These are phyloP conservation scores for Entomophthora muscae DNA, from an alignment of 371 early-diverging fungal species.

Conservation along the genomic window DNA sequence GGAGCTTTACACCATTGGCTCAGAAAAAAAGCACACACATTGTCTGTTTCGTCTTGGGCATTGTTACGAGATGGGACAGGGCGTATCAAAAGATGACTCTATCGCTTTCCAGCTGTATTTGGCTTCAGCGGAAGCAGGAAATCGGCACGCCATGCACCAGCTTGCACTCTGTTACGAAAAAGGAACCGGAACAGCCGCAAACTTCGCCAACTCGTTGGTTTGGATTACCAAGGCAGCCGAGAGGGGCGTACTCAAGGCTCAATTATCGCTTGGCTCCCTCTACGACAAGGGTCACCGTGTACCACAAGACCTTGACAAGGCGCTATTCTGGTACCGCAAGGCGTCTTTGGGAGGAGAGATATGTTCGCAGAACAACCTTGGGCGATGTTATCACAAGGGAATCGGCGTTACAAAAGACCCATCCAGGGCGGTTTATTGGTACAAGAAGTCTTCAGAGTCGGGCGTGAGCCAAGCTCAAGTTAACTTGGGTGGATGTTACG, in stretches of 20 bases:
- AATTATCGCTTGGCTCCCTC: constrained; percentile 52
- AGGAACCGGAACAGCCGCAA: constrained; percentile 42
- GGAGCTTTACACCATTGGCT: constrained; percentile 36
- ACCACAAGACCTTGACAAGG: constrained; percentile 24
- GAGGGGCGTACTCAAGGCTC: constrained; percentile 49
- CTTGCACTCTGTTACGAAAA: constrained; percentile 58
- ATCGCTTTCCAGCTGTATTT: constrained; percentile 46
- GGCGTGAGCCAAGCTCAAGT: constrained; percentile 71
- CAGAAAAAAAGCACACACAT: constrained; percentile 32
- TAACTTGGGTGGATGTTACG: constrained; percentile 72
- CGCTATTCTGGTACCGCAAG: constrained; percentile 42
- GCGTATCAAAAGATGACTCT: constrained; percentile 20
- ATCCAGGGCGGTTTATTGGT: constrained; percentile 54
- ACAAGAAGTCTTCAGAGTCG: constrained; percentile 50
- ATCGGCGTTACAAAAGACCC: constrained; percentile 49
- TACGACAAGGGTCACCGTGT: constrained; percentile 51
- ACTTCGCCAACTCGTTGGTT: constrained; percentile 31
- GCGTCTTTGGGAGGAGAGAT: constrained; percentile 47
- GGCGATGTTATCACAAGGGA: constrained; percentile 69
- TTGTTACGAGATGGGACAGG: constrained; percentile 61
- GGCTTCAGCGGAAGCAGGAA: constrained; percentile 42
- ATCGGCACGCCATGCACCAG: constrained; percentile 54
- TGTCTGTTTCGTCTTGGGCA: constrained; percentile 60
- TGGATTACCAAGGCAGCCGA: constrained; percentile 49
- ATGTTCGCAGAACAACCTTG: constrained; percentile 23